Evolutionary conservation across 2,329 filamentous ascomycete species (phyloP).

Genomic region (Penicillium sp.): DNA sequence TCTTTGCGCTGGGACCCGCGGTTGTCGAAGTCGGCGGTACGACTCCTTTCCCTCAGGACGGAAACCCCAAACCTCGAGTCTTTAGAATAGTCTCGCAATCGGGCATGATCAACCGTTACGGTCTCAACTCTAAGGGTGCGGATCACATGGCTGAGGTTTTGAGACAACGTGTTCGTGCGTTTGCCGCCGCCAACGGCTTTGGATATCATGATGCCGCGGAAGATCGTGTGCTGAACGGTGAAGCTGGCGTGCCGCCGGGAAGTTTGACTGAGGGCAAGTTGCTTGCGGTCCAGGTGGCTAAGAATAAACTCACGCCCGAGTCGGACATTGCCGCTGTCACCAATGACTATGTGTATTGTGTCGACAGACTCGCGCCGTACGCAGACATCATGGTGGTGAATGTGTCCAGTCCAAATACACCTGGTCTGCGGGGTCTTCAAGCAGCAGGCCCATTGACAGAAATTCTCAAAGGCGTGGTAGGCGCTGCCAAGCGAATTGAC

Average conservation of each 20-base stretch:
- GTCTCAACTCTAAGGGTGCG: conserved; percentile 86
- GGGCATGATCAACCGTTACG: conserved; percentile 91
- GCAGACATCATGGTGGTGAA: conserved; percentile 98
- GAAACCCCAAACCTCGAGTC: conserved; percentile 82
- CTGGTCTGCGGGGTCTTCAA: conserved; percentile 82
- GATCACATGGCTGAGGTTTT: conserved; percentile 79
- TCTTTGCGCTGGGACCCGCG: conserved; percentile 79
- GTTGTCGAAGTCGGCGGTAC: conserved; percentile 91
- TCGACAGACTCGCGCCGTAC: conserved; percentile 75
- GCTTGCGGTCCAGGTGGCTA: conserved; percentile 87
- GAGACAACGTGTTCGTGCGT: conserved; percentile 71
- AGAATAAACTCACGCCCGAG: conserved; percentile 92
- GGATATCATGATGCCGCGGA: conserved; percentile 62
- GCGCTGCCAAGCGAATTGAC: conserved; percentile 65
- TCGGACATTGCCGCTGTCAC: conserved; percentile 76
- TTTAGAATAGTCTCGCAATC: conserved; percentile 81
- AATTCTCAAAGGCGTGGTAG: conserved; percentile 77
- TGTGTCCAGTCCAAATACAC: conserved; percentile 94
- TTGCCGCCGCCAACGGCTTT: conserved; percentile 67
- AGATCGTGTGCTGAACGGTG: conserved; percentile 69
- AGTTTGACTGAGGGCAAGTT: conserved; percentile 71
- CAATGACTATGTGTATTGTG: conserved; percentile 81
- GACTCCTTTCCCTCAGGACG: conserved; percentile 80
- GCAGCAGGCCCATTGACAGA: conserved; percentile 75
- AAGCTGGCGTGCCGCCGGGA: conserved; percentile 74